Conservation (phyloP, 1,139 yeast genomes). For the Saccharomyces hybrid region DNA sequence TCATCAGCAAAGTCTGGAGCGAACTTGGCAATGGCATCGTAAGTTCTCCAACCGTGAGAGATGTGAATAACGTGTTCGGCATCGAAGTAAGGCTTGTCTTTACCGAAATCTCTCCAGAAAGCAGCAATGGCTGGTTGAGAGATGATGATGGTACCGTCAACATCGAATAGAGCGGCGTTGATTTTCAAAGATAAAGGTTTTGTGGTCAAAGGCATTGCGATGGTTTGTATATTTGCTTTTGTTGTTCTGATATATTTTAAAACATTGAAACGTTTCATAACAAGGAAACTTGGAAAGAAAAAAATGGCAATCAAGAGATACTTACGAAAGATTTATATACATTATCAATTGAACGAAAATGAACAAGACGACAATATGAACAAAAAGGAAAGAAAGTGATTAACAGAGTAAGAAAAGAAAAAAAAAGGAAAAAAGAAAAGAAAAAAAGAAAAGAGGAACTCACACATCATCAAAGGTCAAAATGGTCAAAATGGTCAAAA, state of each 20-base stretch:
- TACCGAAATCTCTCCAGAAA: too few relatives aligned
- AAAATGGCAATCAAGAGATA: background rate
- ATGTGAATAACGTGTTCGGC: too few relatives aligned
- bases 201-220: constrained; percentile 25
- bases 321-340: background rate
- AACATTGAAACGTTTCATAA: background rate
- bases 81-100: too few relatives aligned
- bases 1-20: too few relatives aligned
- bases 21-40: too few relatives aligned
- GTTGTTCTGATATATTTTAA: constrained; percentile 1
- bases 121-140: constrained; percentile 79
- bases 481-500: too few relatives aligned
- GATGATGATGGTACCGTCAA: constrained; percentile 80
- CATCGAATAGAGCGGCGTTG: constrained; percentile 55
- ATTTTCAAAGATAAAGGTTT: constrained; percentile 31
- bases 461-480: background rate
- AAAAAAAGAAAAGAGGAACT: constrained; percentile 1
- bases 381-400: background rate
- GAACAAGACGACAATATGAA: background rate
- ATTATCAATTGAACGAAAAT: background rate
- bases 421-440: background rate
- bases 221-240: constrained; percentile 2
- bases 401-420: background rate
- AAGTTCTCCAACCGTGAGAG: too few relatives aligned
- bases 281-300: background rate